These are phyloP conservation scores for Hypoxylon sp. DNA, from an alignment of 2,329 filamentous ascomycete species.

Conservation along the genomic window DNA sequence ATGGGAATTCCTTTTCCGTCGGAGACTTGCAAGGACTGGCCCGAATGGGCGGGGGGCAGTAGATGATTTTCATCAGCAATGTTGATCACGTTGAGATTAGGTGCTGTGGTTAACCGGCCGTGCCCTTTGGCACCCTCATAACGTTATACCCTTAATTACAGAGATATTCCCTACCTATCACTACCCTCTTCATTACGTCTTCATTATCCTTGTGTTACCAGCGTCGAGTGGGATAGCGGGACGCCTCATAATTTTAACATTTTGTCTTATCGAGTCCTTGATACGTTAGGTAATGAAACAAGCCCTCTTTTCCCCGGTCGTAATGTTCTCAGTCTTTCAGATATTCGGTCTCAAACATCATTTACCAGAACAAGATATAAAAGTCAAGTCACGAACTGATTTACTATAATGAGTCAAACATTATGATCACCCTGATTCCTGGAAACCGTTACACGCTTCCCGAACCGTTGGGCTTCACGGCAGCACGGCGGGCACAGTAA, in stretches of 20 bases:
- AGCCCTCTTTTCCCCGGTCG: slow-evolving; percentile 8
- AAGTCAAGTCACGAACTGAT: slow-evolving; percentile 12
- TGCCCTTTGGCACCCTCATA: slow-evolving; percentile 18
- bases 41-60: slow-evolving; percentile 37
- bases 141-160: slow-evolving; percentile 30
- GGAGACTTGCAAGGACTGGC: slow-evolving; percentile 41
- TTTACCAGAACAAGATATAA: slow-evolving; percentile 4
- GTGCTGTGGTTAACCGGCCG: slow-evolving; percentile 4
- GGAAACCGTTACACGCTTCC: slow-evolving; percentile 34
- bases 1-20: slow-evolving; percentile 42
- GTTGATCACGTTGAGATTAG: slow-evolving; percentile 42
- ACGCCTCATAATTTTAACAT: slow-evolving; percentile 7
- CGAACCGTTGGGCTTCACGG: slow-evolving; percentile 39
- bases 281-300: slow-evolving; percentile 6
- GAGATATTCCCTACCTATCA: slow-evolving; percentile 28
- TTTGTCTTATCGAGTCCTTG: slow-evolving; percentile 7
- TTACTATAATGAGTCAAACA: slow-evolving; percentile 19
- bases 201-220: slow-evolving; percentile 23
- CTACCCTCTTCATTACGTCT: slow-evolving; percentile 28
- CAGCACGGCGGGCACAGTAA: slow-evolving; percentile 41
- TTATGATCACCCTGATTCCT: slow-evolving; percentile 22
- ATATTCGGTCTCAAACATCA: slow-evolving; percentile 1
- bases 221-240: slow-evolving; percentile 26
- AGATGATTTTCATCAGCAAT: slow-evolving; percentile 44
- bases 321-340: slow-evolving; percentile 8